Base-by-base conservation (phyloP, 2,329 filamentous ascomycete species). In the Sporothrix protearum region DNA sequence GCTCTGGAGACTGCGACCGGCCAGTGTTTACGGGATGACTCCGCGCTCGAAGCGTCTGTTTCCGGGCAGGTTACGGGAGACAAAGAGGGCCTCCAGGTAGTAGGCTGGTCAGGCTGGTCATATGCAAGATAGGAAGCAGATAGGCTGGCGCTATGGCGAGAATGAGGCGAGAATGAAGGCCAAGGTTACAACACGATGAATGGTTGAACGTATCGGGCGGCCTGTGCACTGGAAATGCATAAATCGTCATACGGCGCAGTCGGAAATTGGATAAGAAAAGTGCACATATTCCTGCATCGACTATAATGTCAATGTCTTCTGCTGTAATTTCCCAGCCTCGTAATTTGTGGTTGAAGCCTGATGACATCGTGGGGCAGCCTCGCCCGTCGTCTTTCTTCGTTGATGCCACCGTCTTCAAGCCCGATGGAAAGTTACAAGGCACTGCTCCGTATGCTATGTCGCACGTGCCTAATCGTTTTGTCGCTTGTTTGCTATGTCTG, bases 1-100 rank as follows among this genome's bases (percentile, higher is more conserved):
- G 42, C 76, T 76, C 53, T 84, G 81, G 81, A 76, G 76, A 36
- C 28, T 76, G 68, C 42, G 30, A 42, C 63, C 70, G 45, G n/a
- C 28, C n/a, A 14, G 39, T 1, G 19, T 22, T 14, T 30, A 39
- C 47, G 66, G 57, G 1, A 69, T 25, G 30, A 63, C 36, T 1
- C 19, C 2, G n/a, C 33, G 28, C 1, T 5, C 47, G 6, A 36
- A 49, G 47, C 69, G 69, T 33, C n/a, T 71, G n/a, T 71, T 66
- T 49, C 61, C 39, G 42, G 66, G 70, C 14, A 61, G 70, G 16
- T 25, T 51, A 22, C 49, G 61, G 30, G 68, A 69, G 49, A 51
- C 9, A 7, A 36, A 25, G 19, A 22, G 16, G 12, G 30, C 10
- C 28, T 51, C 28, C 39, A 36, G 64, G 10, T 68, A 51, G 28